Conservation (phyloP, 2,329 filamentous ascomycete genomes). For the Seiridium unicorne region DNA sequence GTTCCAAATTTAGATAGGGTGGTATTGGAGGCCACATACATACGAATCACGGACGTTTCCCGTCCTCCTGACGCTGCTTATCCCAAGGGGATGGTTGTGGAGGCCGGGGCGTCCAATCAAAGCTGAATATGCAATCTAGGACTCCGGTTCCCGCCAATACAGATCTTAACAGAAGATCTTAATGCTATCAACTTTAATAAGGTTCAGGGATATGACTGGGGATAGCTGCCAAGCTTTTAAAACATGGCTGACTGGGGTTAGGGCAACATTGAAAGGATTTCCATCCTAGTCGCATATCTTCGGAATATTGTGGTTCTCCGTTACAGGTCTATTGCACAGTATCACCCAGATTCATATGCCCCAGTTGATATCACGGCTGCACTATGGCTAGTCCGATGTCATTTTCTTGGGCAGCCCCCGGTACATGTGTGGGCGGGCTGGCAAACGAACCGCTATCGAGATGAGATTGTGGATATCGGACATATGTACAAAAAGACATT, state of each 20-base stretch:
- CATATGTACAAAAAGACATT: no score
- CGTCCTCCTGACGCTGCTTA: not conserved
- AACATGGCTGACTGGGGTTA: not conserved
- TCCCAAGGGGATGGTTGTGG: constrained; percentile 2
- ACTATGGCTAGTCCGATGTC: no score
- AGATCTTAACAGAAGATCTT: constrained; percentile 6
- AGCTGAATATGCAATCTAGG: not conserved
- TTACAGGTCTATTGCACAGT: no score
- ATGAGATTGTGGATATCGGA: no score
- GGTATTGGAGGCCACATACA: not conserved
- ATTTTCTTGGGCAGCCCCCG: no score
- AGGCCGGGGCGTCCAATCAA: not conserved
- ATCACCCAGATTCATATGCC: no score
- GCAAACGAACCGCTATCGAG: no score
- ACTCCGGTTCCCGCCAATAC: not conserved
- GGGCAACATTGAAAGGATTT: not conserved
- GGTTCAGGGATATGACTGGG: not conserved
- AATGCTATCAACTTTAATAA: not conserved
- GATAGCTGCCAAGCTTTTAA: not conserved
- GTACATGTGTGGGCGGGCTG: no score
- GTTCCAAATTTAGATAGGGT: constrained; percentile 1
- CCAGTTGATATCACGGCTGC: no score
- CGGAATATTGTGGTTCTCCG: no score
- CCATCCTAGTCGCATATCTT: not conserved
- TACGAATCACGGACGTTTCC: not conserved